A percentile compares a stretch with the other conserved stretches of the same genome.
These are phyloP conservation scores for Hanseniaspora opuntiae DNA, from an alignment of 805 yeast species.

Conservation along the genomic window DNA sequence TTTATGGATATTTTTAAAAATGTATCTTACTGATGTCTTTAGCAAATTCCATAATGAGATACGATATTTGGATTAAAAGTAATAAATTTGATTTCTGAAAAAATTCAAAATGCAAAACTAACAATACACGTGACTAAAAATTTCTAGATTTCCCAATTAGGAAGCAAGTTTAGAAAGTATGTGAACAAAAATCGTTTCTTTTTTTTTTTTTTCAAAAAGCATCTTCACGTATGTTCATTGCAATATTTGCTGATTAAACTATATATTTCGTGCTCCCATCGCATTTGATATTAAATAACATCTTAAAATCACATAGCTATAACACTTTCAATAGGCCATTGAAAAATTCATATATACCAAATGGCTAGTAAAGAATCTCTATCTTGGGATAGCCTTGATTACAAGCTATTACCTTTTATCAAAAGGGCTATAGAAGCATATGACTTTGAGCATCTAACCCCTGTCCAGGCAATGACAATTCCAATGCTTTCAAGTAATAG, in stretches of 20 bases:
- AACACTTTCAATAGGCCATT: neutral
- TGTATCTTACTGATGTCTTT: neutral
- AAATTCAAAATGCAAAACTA: no score
- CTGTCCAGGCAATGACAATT: slow-evolving; percentile 90
- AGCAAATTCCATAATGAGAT: no score
- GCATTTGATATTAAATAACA: no score
- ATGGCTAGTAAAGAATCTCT: slow-evolving; percentile 32
- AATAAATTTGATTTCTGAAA: no score
- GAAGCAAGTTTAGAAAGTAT: no score
- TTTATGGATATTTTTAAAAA: neutral
- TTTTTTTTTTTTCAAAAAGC: neutral
- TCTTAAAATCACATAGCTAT: no score
- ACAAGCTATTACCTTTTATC: slow-evolving; percentile 55
- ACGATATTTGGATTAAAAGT: no score
- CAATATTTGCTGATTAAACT: neutral
- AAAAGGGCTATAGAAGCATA: slow-evolving; percentile 51
- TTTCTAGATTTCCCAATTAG: no score
- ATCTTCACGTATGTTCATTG: neutral
- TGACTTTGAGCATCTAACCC: slow-evolving; percentile 78
- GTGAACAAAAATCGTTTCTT: neutral
- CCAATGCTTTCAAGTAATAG: slow-evolving; percentile 74
- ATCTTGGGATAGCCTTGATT: slow-evolving; percentile 46
- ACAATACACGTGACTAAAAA: no score
- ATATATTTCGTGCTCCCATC: no score
- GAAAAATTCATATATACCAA: neutral